Base-by-base conservation (phyloP, 345 rosid species). In the Reutealis trisperma region DNA sequence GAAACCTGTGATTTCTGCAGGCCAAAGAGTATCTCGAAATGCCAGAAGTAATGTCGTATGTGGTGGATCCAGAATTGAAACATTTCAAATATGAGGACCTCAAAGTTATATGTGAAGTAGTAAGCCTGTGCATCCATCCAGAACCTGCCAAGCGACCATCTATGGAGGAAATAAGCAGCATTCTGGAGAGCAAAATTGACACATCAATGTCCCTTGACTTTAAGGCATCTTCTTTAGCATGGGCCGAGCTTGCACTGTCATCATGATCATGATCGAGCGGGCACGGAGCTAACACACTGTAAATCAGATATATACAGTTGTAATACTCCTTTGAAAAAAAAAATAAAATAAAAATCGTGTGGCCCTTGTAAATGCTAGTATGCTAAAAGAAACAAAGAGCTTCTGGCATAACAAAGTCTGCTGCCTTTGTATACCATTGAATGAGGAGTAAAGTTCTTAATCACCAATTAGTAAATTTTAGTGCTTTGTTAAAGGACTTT, bases 211-310 rank as follows among this genome's bases (percentile, higher is more conserved):
- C 98, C 0, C 81, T 88, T 3, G 98, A 91, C 87, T 87, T 91
- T 45, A 89, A 87, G 87, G 85, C 98, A 8, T 90, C 98, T 34
- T 89, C 98, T 71, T 81, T 93, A 85, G 99, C 98, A 10, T 96
- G 99, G 98, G 98, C 99, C 0, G 99, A 96, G 92, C 92, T 90
- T 15, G 97, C 97, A 0, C 89, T 96, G 71, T 85, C 93, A 54
- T 90, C 98, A 5, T 92, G 84, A 90, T 78, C 59, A 37, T 60
- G 63, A 58, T 58, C 12, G 12, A 27, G 74, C 74, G 78, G 73
- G 55, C 75, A 22, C 66, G 62, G 60, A 68, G 61, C 78, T 68
- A 63, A 54, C 79, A 70, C 67, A 75, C 74, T 73, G 84, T 86
- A 87, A 80, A 88, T 81, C 80, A 67, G 77, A 81, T 73, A 77